Evolutionary conservation across 2,329 filamentous ascomycete species (phyloP).

Genomic region (Ciborinia camelliae): DNA sequence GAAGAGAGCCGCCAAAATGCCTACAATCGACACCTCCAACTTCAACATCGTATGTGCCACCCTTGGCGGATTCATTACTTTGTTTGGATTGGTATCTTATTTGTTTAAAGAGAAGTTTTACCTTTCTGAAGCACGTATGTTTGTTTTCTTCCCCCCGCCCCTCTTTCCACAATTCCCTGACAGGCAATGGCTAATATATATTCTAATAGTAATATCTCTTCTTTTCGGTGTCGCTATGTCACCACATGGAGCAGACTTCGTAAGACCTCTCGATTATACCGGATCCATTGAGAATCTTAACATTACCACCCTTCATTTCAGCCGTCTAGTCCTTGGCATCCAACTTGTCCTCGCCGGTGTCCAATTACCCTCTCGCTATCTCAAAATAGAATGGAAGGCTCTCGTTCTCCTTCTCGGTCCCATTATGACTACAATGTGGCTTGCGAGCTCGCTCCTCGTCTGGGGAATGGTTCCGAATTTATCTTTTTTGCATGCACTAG

Average conservation of each 20-base stretch:
- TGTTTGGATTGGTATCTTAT: constrained; percentile 90
- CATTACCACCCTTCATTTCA: constrained; percentile 76
- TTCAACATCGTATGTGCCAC: constrained; percentile 59
- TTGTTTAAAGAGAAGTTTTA: constrained; percentile 88
- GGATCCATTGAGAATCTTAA: constrained; percentile 57
- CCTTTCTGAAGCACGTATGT: constrained; percentile 80
- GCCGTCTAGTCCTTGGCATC: constrained; percentile 81
- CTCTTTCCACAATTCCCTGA: background rate
- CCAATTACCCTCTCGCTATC: constrained; percentile 79
- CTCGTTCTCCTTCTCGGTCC: constrained; percentile 74
- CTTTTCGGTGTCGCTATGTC: constrained; percentile 76
- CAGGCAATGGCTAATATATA: background rate
- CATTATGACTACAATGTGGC: constrained; percentile 84
- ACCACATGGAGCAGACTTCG: constrained; percentile 71
- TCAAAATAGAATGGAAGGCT: constrained; percentile 74
- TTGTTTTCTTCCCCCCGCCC: background rate
- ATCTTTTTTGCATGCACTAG: constrained; percentile 72
- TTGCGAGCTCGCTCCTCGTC: constrained; percentile 72
- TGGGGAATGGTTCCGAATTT: constrained; percentile 72
- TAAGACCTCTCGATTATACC: constrained; percentile 74
- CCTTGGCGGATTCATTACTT: constrained; percentile 79
- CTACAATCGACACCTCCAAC: constrained; percentile 48
- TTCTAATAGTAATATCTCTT: constrained; percentile 73
- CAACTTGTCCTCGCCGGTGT: constrained; percentile 87
- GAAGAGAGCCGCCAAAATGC: constrained; percentile 41